These are phyloP conservation scores for Tricholomella constricta DNA, from an alignment of 768 basidiomycete species.

Conservation along the genomic window DNA sequence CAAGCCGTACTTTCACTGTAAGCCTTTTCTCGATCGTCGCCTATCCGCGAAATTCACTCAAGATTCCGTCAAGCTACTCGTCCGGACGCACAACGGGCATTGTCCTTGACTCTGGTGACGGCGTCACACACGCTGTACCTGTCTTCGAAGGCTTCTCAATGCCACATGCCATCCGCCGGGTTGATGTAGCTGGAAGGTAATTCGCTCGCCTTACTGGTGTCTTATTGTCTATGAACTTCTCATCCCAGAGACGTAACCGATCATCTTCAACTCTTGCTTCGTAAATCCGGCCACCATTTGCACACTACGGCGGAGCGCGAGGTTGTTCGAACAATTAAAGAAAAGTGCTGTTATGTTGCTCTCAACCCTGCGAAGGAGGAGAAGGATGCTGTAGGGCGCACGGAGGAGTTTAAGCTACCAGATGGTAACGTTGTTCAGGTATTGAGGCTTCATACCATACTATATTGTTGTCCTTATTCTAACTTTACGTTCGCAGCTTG, in stretches of 20 bases:
- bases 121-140: constrained; percentile 97
- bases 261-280: constrained; percentile 88
- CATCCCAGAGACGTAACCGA: constrained; percentile 88
- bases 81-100: constrained; percentile 99
- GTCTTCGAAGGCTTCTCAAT: constrained; percentile 99
- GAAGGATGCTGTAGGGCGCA: constrained; percentile 77
- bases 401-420: constrained; percentile 89
- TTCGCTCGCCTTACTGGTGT: not conserved
- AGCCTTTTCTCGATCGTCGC: constrained; percentile 31
- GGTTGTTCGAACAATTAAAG: constrained; percentile 96
- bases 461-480: constrained; percentile 15
- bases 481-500: constrained; percentile 60
- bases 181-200: constrained; percentile 95
- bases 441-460: constrained; percentile 22
- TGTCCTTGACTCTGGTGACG: constrained; percentile 97
- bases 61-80: constrained; percentile 72
- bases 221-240: constrained; percentile 16
- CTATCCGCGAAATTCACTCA: constrained; percentile 10
- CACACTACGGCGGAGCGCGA: constrained; percentile 98
- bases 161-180: constrained; percentile 95
- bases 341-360: constrained; percentile 96
- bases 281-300: constrained; percentile 92
- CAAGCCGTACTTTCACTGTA: constrained; percentile 97
- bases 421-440: constrained; percentile 95
- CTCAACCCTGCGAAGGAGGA: constrained; percentile 93